A percentile compares a stretch with the other conserved stretches of the same genome.
phyloP scores from a whole-genome alignment of 1,284 basidiomycete genomes.

The Exobasidium rhododendri region DNA sequence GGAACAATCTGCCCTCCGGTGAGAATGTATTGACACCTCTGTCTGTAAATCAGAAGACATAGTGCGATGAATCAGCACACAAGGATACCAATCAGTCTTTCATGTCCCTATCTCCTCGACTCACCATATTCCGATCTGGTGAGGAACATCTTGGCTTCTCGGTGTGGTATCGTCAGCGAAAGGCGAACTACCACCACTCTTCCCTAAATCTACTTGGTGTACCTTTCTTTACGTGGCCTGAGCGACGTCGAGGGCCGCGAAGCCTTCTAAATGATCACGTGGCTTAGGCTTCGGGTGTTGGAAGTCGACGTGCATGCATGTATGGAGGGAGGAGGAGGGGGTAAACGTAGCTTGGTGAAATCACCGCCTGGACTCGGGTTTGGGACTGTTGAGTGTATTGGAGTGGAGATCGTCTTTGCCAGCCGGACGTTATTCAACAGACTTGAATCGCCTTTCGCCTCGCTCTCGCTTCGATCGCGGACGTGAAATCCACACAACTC shows the following conservation, averaged over 20 bases:
- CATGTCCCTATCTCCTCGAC: constrained; percentile 8
- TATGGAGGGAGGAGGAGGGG: no score
- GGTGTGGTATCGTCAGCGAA: background rate
- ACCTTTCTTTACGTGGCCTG: background rate
- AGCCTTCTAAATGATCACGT: background rate
- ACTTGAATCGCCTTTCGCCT: no score
- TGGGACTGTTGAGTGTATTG: no score
- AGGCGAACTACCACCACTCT: background rate
- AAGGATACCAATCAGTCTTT: no score
- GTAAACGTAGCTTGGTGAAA: no score
- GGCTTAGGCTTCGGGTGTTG: background rate
- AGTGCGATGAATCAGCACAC: background rate
- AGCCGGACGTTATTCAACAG: no score
- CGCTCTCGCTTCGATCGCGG: no score
- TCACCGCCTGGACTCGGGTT: no score
- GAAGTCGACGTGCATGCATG: background rate
- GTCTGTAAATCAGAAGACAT: constrained; percentile 62
- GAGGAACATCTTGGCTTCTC: constrained; percentile 14
- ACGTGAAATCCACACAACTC: no score
- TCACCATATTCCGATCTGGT: constrained; percentile 21
- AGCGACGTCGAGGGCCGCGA: background rate
- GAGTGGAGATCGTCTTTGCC: no score
- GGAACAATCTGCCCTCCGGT: constrained; percentile 89
- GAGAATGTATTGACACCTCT: constrained; percentile 99
- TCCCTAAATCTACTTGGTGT: background rate